Percentiles rank a stretch among this genome's conserved stretches.
Evolutionary conservation across 495 filamentous ascomycete genomes (phyloP).

Genomic region (Aspergillus mulundensis): DNA sequence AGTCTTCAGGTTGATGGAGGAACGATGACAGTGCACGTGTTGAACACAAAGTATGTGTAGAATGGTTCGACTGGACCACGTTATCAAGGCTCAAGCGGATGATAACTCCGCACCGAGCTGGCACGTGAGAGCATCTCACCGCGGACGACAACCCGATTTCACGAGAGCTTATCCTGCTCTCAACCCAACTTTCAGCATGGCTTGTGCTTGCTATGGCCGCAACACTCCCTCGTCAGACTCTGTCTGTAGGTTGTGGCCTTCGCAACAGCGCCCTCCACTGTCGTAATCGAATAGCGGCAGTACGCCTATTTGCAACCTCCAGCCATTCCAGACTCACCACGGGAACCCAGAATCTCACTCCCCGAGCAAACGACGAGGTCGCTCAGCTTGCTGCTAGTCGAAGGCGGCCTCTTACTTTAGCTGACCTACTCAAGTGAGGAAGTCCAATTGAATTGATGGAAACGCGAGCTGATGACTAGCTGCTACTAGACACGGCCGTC

Average conservation of each 20-base stretch:
- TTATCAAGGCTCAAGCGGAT: background rate
- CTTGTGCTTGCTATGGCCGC: conserved; percentile 20
- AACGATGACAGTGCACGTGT: background rate
- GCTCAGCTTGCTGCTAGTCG: conserved; percentile 71
- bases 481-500: conserved; percentile 76
- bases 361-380: conserved; percentile 66
- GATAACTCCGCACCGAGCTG: background rate
- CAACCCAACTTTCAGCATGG: conserved; percentile 17
- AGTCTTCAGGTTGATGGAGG: background rate
- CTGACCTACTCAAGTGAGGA: conserved; percentile 79
- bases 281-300: background rate
- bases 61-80: background rate
- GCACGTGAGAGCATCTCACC: conserved; percentile 11
- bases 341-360: conserved; percentile 18
- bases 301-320: conserved; percentile 11
- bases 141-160: background rate
- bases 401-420: conserved; percentile 75
- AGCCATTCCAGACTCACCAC: conserved; percentile 12
- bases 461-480: conserved; percentile 6
- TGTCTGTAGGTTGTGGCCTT: conserved; percentile 14
- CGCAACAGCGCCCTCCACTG: background rate
- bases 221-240: conserved; percentile 13
- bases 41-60: background rate
- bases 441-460: background rate
- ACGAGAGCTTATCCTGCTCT: background rate